Evolutionary conservation across 2,329 filamentous ascomycete species (phyloP).

Genomic region (Mollisia scopiformis): DNA sequence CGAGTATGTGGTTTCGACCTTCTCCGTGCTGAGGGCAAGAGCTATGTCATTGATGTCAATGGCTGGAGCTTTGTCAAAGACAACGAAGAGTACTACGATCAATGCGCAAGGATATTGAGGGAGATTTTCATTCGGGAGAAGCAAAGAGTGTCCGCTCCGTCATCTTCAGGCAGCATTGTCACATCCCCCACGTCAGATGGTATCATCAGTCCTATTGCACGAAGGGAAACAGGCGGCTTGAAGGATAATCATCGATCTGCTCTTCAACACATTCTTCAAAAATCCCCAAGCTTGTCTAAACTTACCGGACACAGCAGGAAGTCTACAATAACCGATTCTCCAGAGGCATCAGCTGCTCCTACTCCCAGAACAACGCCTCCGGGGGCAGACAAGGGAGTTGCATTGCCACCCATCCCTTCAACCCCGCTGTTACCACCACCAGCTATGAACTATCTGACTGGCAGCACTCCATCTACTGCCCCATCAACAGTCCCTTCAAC

Average conservation of each 20-base stretch:
- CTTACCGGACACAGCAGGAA: slow-evolving; percentile 49
- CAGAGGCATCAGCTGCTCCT: slow-evolving; percentile 41
- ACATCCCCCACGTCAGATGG: slow-evolving; percentile 21
- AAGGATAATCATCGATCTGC: slow-evolving; percentile 49
- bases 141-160: slow-evolving; percentile 52
- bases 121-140: slow-evolving; percentile 88
- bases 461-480: slow-evolving; percentile 22
- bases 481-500: slow-evolving; percentile 28
- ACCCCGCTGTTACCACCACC: slow-evolving; percentile 33
- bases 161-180: slow-evolving; percentile 21
- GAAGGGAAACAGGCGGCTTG: slow-evolving; percentile 37
- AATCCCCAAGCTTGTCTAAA: slow-evolving; percentile 65
- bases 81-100: slow-evolving; percentile 97
- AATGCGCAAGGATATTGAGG: slow-evolving; percentile 81
- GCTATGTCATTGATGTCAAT: slow-evolving; percentile 98
- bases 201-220: slow-evolving; percentile 16
- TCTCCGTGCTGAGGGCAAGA: slow-evolving; percentile 83
- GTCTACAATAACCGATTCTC: slow-evolving; percentile 44
- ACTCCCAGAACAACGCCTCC: slow-evolving; percentile 36
- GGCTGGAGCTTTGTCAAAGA: slow-evolving; percentile 99
- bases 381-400: slow-evolving; percentile 23
- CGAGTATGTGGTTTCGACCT: slow-evolving; percentile 96
- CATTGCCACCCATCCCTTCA: slow-evolving; percentile 27
- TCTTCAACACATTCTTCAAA: slow-evolving; percentile 59
- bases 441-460: slow-evolving; percentile 18